Conservation (phyloP, 768 basidiomycete species). For the Boletus sensibilis region DNA sequence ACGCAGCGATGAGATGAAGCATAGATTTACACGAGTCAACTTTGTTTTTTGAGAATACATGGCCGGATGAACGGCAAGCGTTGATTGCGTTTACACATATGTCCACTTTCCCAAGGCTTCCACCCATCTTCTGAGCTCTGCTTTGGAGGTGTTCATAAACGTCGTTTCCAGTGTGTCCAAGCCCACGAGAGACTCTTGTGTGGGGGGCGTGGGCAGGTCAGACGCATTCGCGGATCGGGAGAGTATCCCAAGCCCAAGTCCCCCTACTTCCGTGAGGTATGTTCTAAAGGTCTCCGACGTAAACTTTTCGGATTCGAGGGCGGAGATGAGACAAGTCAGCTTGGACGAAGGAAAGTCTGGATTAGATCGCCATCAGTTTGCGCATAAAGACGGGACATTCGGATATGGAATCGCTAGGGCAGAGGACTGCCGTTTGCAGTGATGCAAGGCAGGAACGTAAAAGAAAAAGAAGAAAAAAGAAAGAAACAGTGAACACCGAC, state of each 20-base stretch:
- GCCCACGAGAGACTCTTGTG: background rate
- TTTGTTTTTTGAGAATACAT: background rate
- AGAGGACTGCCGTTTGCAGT: background rate
- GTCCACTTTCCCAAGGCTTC: conserved; percentile 39
- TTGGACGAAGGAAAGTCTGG: conserved; percentile 67
- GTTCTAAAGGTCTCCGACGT: conserved; percentile 39
- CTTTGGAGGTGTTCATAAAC: conserved; percentile 28
- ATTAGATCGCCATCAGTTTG: background rate
- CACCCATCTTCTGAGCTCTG: conserved; percentile 37
- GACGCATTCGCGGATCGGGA: conserved; percentile 43
- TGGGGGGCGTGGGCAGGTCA: conserved; percentile 29
- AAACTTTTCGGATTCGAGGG: conserved; percentile 40
- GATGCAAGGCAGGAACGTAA: background rate
- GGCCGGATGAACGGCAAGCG: background rate
- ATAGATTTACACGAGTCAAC: conserved; percentile 1
- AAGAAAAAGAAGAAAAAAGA: background rate
- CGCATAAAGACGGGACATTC: background rate
- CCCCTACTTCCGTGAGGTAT: conserved; percentile 91
- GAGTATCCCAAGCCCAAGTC: conserved; percentile 86
- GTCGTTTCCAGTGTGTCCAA: conserved; percentile 14
- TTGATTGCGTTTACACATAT: conserved; percentile 31
- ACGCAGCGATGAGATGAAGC: conserved; percentile 3
- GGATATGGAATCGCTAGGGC: background rate
- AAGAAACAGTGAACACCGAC: conserved; percentile 43
- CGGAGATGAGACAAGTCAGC: conserved; percentile 56